phyloP scores from a whole-genome alignment of 1,284 basidiomycete species.

The Ceratorhiza oryzae-sativae region DNA sequence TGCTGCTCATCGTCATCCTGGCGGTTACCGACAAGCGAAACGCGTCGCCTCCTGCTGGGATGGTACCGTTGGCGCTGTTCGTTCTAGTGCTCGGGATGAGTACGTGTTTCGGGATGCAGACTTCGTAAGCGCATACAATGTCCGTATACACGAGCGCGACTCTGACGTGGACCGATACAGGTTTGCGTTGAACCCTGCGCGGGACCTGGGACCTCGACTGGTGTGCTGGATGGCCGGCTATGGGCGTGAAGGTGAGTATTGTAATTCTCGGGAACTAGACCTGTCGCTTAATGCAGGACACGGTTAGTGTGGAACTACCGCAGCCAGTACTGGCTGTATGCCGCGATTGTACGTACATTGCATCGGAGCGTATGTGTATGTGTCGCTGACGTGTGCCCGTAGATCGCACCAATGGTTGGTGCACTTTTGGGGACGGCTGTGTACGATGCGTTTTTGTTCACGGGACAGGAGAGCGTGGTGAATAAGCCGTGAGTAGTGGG shows the following conservation, averaged over 20 bases:
- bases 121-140: not conserved
- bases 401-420: constrained; percentile 47
- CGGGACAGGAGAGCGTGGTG: constrained; percentile 48
- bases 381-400: not conserved
- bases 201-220: constrained; percentile 68
- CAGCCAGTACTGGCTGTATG: constrained; percentile 81
- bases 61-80: constrained; percentile 64
- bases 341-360: constrained; percentile 57
- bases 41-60: constrained; percentile 57
- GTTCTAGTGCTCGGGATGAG: constrained; percentile 63
- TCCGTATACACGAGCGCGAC: not conserved
- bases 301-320: constrained; percentile 38
- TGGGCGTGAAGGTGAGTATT: constrained; percentile 52
- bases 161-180: not conserved
- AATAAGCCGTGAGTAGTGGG: constrained; percentile 43
- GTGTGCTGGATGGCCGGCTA: constrained; percentile 68
- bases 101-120: constrained; percentile 42
- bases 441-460: constrained; percentile 51
- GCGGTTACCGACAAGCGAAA: constrained; percentile 59
- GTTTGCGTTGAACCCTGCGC: constrained; percentile 68
- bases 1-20: constrained; percentile 61
- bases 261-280: constrained; percentile 37
- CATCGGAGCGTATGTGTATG: constrained; percentile 8
- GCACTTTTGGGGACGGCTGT: constrained; percentile 49
- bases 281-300: constrained; percentile 42